Conservation (phyloP, 306 rosid genomes). For the Adenanthera pavonina region DNA sequence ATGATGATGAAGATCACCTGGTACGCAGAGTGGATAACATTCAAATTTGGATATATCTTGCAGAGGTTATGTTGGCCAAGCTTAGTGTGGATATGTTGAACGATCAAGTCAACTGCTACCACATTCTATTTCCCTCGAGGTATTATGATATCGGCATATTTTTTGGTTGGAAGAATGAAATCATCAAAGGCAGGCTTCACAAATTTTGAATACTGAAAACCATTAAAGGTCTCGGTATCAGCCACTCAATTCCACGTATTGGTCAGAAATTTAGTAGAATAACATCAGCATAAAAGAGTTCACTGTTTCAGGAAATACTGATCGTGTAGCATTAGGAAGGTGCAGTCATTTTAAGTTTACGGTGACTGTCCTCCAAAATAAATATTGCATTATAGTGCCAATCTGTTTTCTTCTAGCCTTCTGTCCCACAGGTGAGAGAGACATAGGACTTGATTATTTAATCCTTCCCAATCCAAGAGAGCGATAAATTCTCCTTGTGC, state of each 20-base stretch:
- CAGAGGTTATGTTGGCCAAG: slow-evolving; percentile 95
- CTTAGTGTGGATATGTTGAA: slow-evolving; percentile 90
- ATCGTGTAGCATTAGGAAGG: slow-evolving; percentile 15
- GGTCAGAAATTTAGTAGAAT: neutral
- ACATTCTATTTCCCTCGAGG: slow-evolving; percentile 90
- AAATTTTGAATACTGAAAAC: slow-evolving; percentile 84
- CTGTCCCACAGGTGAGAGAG: slow-evolving; percentile 3
- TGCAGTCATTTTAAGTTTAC: neutral
- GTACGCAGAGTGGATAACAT: slow-evolving; percentile 82
- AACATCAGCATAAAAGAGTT: slow-evolving; percentile 6
- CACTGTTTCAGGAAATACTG: neutral
- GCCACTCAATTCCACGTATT: slow-evolving; percentile 32
- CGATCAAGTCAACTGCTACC: slow-evolving; percentile 94
- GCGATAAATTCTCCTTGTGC: neutral
- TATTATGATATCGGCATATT: slow-evolving; percentile 91
- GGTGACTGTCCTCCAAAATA: neutral
- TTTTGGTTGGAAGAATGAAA: slow-evolving; percentile 92
- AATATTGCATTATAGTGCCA: neutral
- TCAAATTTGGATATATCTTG: slow-evolving; percentile 82
- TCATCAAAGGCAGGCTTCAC: slow-evolving; percentile 98
- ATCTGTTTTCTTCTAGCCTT: slow-evolving; percentile 12
- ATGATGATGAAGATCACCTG: slow-evolving; percentile 68
- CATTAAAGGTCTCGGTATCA: slow-evolving; percentile 33
- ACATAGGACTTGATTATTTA: neutral
- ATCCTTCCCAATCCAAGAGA: neutral